A percentile compares a stretch with the other conserved stretches of the same genome.
phyloP scores from a whole-genome alignment of 1,284 basidiomycete species.

The Papiliotrema terrestris region DNA sequence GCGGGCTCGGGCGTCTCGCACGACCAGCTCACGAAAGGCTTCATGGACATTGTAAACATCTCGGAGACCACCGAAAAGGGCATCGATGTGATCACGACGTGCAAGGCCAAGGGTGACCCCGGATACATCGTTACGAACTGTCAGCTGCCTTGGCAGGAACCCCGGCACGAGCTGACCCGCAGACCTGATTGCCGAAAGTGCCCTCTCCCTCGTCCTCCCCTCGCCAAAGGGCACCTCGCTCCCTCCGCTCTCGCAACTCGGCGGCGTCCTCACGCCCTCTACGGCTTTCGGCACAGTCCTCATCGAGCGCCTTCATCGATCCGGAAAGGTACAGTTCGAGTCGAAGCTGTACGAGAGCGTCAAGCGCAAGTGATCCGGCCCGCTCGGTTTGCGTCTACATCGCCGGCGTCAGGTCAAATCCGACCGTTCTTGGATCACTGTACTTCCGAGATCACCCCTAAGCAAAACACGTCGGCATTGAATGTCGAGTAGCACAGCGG shows the following conservation, averaged over 20 bases:
- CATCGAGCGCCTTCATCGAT: constrained; percentile 57
- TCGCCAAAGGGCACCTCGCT: constrained; percentile 52
- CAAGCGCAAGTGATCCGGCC: not conserved
- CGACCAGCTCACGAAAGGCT: constrained; percentile 61
- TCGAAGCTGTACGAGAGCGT: not conserved
- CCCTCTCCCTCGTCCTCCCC: constrained; percentile 61
- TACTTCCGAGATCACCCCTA: constrained; percentile 19
- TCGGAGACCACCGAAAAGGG: constrained; percentile 52
- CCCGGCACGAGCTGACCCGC: not conserved
- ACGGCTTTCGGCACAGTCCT: constrained; percentile 70
- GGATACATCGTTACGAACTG: constrained; percentile 69
- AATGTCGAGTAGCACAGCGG: no score
- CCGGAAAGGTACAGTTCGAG: constrained; percentile 24
- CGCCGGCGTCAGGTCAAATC: constrained; percentile 18
- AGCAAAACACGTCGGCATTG: no score
- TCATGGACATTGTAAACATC: constrained; percentile 58
- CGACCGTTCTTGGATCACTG: constrained; percentile 40
- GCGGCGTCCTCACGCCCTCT: constrained; percentile 75
- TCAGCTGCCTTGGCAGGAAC: constrained; percentile 33
- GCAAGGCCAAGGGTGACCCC: constrained; percentile 69
- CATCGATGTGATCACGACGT: constrained; percentile 59
- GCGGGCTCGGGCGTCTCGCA: constrained; percentile 63
- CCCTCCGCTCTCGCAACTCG: constrained; percentile 57
- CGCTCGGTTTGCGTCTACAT: no score
- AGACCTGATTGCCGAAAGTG: constrained; percentile 74